Evolutionary conservation across 352 stramenopile genomes (phyloP).

Genomic region (Pythium aquatile): DNA sequence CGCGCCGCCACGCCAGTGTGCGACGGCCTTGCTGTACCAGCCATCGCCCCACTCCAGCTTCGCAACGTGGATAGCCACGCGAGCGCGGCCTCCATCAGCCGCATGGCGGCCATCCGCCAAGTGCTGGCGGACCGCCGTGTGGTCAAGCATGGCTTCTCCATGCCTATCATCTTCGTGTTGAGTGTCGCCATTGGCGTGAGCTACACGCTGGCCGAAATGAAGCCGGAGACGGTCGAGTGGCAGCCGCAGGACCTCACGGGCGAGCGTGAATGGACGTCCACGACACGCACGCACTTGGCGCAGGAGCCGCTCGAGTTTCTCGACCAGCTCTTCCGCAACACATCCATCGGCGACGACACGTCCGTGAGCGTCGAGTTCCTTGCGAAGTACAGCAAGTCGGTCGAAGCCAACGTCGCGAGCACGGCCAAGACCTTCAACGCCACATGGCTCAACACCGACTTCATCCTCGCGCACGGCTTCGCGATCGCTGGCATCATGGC

Average conservation of each 20-base stretch:
- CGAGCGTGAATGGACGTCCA: constrained; percentile 20
- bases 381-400: constrained; percentile 15
- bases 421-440: constrained; percentile 19
- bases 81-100: background rate
- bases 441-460: constrained; percentile 11
- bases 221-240: background rate
- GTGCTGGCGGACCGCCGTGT: constrained; percentile 10
- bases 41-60: background rate
- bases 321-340: constrained; percentile 7
- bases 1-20: background rate
- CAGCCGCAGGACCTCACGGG: constrained; percentile 19
- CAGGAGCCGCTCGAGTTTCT: constrained; percentile 19
- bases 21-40: background rate
- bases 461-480: constrained; percentile 17
- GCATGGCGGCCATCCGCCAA: background rate
- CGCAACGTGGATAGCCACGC: background rate
- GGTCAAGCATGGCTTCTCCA: constrained; percentile 19
- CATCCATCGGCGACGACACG: constrained; percentile 16
- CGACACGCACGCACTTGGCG: constrained; percentile 22
- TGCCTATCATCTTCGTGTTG: constrained; percentile 23
- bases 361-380: constrained; percentile 21
- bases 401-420: constrained; percentile 15
- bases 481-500: constrained; percentile 22
- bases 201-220: constrained; percentile 16
- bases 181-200: constrained; percentile 21